Evolutionary conservation across 2,329 filamentous ascomycete species (phyloP), one percentile per base, ranked within the genome.

Genomic region (Drechslerella coelobrocha): DNA sequence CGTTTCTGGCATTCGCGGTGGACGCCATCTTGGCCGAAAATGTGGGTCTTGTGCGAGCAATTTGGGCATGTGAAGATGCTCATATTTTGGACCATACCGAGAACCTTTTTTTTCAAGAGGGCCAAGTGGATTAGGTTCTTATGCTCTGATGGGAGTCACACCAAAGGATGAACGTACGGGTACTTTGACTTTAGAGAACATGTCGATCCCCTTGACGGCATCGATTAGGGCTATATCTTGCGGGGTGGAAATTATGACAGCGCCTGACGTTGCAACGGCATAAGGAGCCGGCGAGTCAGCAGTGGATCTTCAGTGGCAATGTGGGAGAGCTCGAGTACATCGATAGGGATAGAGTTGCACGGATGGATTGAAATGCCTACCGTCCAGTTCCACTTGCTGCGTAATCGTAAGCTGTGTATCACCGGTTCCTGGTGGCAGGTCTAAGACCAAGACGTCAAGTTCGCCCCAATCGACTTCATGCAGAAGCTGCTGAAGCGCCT

Each of bases 321-420:
- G 2, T 23, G n/a, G n/a, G n/a, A n/a, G n/a, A n/a, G n/a, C n/a
- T n/a, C n/a, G n/a, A n/a, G n/a, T n/a, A n/a, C n/a, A n/a, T 10
- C 14, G 45, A 47, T 29, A 50, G 12, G 14, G 21, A n/a, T 4
- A 50, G 45, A 50, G 3, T 4, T 14, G 21, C 23, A 4, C 12
- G 45, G 14, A 10, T 14, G 21, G 12, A 4, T 39, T 14, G 17
- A 2, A 12, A n/a, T 9, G 24, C 81, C 78, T 81, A 83, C 92
- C 93, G 75, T 95, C 90, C 1, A 99, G 82, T n/a, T 90, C 83
- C 9, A 99, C 84, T 80, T 97, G 93, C 78, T 99, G 94, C 14
- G 91, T 93, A 72, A 99, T 94, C n/a, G 91, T 97, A 74, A 99
- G 83, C 77, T 99, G 94, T 0, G 93, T 93, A 77, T 99, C 94